Base-by-base conservation (phyloP, 2,329 filamentous ascomycete species). In the Teratosphaeria zuluensis region DNA sequence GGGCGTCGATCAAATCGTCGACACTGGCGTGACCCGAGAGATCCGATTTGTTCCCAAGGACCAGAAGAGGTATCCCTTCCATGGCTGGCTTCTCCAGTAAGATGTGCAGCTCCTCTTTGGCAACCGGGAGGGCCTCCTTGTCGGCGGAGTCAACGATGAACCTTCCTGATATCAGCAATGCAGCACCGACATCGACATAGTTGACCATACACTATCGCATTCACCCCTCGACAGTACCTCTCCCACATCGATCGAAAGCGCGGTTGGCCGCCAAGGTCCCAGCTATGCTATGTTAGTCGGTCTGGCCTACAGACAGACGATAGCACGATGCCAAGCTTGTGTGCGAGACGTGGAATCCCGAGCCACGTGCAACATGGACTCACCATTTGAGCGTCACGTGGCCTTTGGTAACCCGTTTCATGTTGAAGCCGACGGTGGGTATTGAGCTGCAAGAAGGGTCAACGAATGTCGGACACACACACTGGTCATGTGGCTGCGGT, bases 201-300 rank as follows among this genome's bases (percentile, higher is more conserved):
- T 28, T 16, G 28, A 54, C 66, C 81, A 74, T 80, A 87, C 83
- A 99, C 89, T 67, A 99, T 96, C 67, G 92, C 92, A 77, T 95
- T 96, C 66, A 97, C 94, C 56, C 91, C 94, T 64, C 92, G 90
- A 77, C 94, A 97, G 75, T 99, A 99, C 71, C 94, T 83, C 80
- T 99, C 94, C 94, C 94, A 99, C 94, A 99, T 99, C 67, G 90
- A 89, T 70, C 94, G 89, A 78, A 97, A 99, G 65, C 92, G 85
- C 68, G 94, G 92, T 77, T 99, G 94, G 57, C 94, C 94, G 67
- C 94, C 94, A 64, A 99, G 85, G 78, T 99, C 94, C 94, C 94
- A 99, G 77, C 84, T 86, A 66, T 48, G 32, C 21, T 42, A n/a
- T 12, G 42, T 54, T 21, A 56, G 53, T 42, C 35, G 14, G 35